Base-by-base conservation (phyloP, 2,329 filamentous ascomycete species). In the Didymella sp. region DNA sequence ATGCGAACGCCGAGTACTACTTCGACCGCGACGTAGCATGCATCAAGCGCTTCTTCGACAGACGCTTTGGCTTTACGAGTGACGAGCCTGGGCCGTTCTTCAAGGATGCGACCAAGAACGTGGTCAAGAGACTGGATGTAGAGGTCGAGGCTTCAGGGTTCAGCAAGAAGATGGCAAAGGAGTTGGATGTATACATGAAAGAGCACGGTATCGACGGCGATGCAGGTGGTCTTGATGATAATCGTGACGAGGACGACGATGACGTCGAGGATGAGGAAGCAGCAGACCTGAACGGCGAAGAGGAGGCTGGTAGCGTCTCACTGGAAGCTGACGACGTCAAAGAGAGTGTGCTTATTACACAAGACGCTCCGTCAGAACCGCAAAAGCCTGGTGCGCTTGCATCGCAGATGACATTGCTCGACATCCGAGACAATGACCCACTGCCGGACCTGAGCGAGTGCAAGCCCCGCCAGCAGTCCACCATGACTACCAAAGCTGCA, bases 1-100 rank as follows among this genome's bases (percentile, higher is more conserved):
- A 99, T 73, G 78, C 82, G 31, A 97, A 99, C 71, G 96, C 95
- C 17, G 90, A 96, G 73, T 96, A 93, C 85, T 98, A 99, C 78
- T 99, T 99, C 75, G 91, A 98, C 73, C 88, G 95, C 62, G 95
- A 99, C 69, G 93, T 99, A 13, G 87, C 91, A 61, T 99, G 96
- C 77, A 89, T 99, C 70, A 98, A 97, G 79, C 87, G 90, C 28
- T 99, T 96, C 76, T 99, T 99, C 73, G 84, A 91, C 71, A 84
- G 93, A 21, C 87, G 92, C 27, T 99, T 96, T 76, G 88, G 92
- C 65, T 99, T 98, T 73, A 87, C 87, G 3, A 89, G 88, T 73
- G 89, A 93, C 35, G 86, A 89, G 60, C 86, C 88, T 0, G 96
- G 95, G 0, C 96, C 95, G 0, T 91, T 90, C 75, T 97, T 92